Percentiles rank a stretch among this genome's conserved stretches.
Conservation (phyloP, 73 alveolate species). For the Loxodes magnus region DNA sequence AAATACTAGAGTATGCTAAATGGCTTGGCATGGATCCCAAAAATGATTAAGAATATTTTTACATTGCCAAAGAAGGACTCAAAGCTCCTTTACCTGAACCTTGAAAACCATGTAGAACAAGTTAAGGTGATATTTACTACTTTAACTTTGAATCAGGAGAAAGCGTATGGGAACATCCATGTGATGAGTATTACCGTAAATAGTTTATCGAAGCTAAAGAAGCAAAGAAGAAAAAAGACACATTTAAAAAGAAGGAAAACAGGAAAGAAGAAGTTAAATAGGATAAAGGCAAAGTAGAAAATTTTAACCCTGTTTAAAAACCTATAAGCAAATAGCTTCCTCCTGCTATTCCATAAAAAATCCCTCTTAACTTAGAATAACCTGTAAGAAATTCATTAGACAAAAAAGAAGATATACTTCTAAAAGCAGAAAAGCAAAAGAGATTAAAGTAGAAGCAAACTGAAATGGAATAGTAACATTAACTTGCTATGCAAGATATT, state of each 20-base stretch:
- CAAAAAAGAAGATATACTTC: too few species aligned
- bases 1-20: conserved; percentile 67
- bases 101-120: conserved; percentile 65
- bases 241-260: neutral
- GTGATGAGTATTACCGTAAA: conserved; percentile 64
- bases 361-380: too few species aligned
- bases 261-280: neutral
- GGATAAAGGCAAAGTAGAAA: neutral
- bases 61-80: conserved; percentile 78
- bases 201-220: neutral
- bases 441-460: too few species aligned
- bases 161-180: conserved; percentile 65
- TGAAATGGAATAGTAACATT: too few species aligned
- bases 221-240: neutral
- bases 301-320: too few species aligned
- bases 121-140: conserved; percentile 50
- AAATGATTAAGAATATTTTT: conserved; percentile 57
- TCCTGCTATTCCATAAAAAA: too few species aligned
- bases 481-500: too few species aligned
- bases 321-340: too few species aligned
- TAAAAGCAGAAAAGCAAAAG: too few species aligned
- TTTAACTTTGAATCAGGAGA: conserved; percentile 50
- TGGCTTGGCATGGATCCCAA: conserved; percentile 70
- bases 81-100: conserved; percentile 78
- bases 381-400: too few species aligned